Evolutionary conservation across 805 yeast genomes (phyloP).

Genomic region (Ogataea pini): DNA sequence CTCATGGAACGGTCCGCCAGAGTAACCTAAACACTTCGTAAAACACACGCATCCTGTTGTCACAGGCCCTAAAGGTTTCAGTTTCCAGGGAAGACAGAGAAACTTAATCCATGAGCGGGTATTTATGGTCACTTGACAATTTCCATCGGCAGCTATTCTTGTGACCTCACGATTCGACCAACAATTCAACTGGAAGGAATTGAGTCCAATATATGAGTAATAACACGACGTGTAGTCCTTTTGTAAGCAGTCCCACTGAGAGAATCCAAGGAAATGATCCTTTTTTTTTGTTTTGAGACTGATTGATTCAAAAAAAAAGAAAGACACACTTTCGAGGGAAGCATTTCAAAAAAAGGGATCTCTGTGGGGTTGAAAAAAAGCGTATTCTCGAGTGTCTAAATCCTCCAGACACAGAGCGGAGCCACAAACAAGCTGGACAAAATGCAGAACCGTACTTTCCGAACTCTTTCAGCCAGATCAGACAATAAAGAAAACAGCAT

Average conservation of each 20-base stretch:
- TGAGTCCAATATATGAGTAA: background rate
- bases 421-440: background rate
- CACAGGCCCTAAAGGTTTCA: background rate
- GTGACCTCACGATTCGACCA: background rate
- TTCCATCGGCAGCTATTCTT: background rate
- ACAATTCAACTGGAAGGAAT: background rate
- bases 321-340: background rate
- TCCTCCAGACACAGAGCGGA: background rate
- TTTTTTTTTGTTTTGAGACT: background rate
- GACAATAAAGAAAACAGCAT: background rate
- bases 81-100: background rate
- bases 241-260: constrained; percentile 1
- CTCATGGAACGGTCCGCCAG: constrained; percentile 13
- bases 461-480: background rate
- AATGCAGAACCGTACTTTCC: background rate
- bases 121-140: background rate
- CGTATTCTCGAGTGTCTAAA: background rate
- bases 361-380: background rate
- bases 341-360: constrained; percentile 3
- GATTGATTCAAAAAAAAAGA: background rate
- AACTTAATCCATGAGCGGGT: background rate
- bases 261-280: constrained; percentile 17
- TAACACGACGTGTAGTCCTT: constrained; percentile 2
- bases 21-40: background rate
- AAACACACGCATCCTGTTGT: background rate